Base-by-base conservation (phyloP, 495 filamentous ascomycete species). In the Penicillium waksmanii region DNA sequence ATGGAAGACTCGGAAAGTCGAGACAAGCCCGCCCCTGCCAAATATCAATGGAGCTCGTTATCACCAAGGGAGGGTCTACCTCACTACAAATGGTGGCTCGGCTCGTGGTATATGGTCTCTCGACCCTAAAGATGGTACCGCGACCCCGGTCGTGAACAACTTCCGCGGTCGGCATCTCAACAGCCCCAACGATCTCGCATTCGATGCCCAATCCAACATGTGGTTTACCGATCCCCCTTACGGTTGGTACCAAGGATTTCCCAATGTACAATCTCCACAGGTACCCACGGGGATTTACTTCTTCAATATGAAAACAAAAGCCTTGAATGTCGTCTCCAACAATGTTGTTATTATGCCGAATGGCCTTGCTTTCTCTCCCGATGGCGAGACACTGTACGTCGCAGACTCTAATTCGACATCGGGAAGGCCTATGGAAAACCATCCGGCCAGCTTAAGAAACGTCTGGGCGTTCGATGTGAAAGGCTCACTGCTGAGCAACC, bases 191-290 rank as follows among this genome's bases (percentile, higher is more conserved):
- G 60, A 57, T 27, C 43, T 62, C 23, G 35, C 53, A 27, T 62
- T 62, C 36, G 60, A 62, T 43, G 47, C 49, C 11, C 47, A 57
- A 18, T 62, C 55, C 2, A 62, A 62, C 12, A 62, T 57, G 3
- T 57, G 60, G 60, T 57, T 62, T 27, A 62, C 60, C 7, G 60
- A 62, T 42, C 60, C 60, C 7, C 60, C 60, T 6, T 62, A 62
- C 36, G 60, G 60, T 11, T 62, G 55, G 60, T 48, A 21, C 19
- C 54, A 57, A 13, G 50, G 34, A 18, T 62, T 62, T 35, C 49
- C 54, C 6, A 17, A 23, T 42, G 54, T 62, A 3, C 55, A 62
- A 51, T n/a, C 50, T 2, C 60, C 60, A 19, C 54, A 62, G 13
- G 34, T 62, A 23, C 60, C 60, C 6, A 55, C 23, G 11, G 49